Evolutionary conservation across 345 rosid genomes (phyloP).

Genomic region (Erysimum cheiranthoides): DNA sequence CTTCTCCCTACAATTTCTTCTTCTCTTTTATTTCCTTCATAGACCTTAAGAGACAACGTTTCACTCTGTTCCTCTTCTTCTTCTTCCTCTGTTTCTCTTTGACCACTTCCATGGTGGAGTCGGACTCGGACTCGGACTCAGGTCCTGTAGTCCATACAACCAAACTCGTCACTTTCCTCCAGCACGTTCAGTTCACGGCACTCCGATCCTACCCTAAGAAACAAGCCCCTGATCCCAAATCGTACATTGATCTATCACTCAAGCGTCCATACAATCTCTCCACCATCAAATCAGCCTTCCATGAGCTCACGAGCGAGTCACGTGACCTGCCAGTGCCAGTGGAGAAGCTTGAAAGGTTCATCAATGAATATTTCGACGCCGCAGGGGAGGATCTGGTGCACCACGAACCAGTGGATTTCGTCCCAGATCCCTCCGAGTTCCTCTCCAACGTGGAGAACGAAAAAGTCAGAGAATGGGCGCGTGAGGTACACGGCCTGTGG

Average conservation of each 20-base stretch:
- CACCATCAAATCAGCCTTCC: constrained; percentile 54
- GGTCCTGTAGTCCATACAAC: constrained; percentile 49
- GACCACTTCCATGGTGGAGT: constrained; percentile 30
- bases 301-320: constrained; percentile 51
- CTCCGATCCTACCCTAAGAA: constrained; percentile 48
- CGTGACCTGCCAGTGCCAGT: constrained; percentile 45
- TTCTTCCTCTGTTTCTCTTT: constrained; percentile 29
- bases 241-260: constrained; percentile 71
- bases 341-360: constrained; percentile 43
- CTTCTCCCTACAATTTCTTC: not conserved
- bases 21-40: not conserved
- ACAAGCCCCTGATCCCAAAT: constrained; percentile 63
- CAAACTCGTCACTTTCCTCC: constrained; percentile 66
- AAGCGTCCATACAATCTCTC: constrained; percentile 53
- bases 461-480: constrained; percentile 77
- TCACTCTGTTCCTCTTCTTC: constrained; percentile 2
- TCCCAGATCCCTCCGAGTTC: constrained; percentile 65
- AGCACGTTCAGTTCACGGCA: constrained; percentile 69
- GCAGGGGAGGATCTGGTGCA: constrained; percentile 65
- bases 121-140: constrained; percentile 7
- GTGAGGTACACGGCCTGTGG: constrained; percentile 85
- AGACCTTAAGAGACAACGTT: constrained; percentile 3
- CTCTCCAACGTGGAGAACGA: constrained; percentile 71
- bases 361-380: constrained; percentile 49
- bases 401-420: constrained; percentile 67